Conservation (phyloP, 768 basidiomycete genomes). For the Mycena chlorophos region DNA sequence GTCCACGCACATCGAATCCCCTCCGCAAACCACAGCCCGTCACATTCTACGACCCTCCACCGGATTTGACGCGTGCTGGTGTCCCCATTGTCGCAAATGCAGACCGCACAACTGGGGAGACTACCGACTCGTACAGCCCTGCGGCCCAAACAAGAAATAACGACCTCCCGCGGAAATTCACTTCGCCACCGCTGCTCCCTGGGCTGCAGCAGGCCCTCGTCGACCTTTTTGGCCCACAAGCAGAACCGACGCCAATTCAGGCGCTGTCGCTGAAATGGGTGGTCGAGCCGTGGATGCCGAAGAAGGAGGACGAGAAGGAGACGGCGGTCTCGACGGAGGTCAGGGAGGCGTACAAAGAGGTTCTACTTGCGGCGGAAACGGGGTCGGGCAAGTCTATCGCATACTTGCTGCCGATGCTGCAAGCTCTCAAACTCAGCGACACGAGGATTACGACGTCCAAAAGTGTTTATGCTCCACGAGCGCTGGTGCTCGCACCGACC, state of each 20-base stretch:
- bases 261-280: conserved; percentile 69
- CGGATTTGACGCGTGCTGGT: conserved; percentile 6
- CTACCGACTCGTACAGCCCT: conserved; percentile 16
- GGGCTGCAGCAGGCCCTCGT: conserved; percentile 60
- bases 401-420: conserved; percentile 82
- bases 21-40: not conserved
- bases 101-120: conserved; percentile 10
- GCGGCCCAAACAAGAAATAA: conserved; percentile 12
- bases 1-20: not conserved
- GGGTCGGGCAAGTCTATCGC: conserved; percentile 93
- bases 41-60: conserved; percentile 6
- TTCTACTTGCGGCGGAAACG: conserved; percentile 83
- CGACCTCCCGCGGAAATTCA: conserved; percentile 46
- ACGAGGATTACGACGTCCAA: conserved; percentile 12
- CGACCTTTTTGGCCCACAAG: conserved; percentile 55
- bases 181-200: conserved; percentile 68
- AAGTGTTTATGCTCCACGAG: conserved; percentile 63
- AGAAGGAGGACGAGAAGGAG: not conserved
- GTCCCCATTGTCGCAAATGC: conserved; percentile 19
- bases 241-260: conserved; percentile 78
- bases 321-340: conserved; percentile 3
- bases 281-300: conserved; percentile 32
- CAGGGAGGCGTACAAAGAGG: conserved; percentile 42
- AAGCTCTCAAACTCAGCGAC: conserved; percentile 59
- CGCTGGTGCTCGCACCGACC: conserved; percentile 81